phyloP scores from a whole-genome alignment of 2,329 filamentous ascomycete species.

The Phoma herbarum region DNA sequence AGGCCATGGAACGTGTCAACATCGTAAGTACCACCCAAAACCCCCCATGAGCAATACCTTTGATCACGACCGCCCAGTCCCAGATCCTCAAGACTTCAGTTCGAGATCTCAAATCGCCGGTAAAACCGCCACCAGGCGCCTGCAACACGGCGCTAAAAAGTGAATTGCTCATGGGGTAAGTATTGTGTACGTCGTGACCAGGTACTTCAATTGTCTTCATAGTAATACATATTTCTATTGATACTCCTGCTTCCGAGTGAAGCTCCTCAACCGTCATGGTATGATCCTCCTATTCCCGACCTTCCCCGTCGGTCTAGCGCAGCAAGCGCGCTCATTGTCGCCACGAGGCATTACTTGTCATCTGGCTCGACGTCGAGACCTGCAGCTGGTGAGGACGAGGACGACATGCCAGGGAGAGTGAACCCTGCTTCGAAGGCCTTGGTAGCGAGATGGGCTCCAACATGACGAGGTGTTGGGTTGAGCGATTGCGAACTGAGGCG shows the following conservation, averaged over 20 bases:
- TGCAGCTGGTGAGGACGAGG: neutral
- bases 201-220: neutral
- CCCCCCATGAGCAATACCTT: constrained; percentile 6
- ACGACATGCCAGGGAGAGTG: neutral
- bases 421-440: neutral
- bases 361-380: neutral
- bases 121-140: neutral
- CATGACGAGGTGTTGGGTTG: neutral
- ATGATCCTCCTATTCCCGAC: neutral
- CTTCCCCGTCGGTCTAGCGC: neutral
- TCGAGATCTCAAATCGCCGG: neutral
- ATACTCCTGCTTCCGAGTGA: neutral
- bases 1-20: neutral
- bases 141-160: neutral
- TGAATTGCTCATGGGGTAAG: neutral
- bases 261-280: neutral
- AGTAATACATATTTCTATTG: neutral
- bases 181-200: neutral
- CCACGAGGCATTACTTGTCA: too few relatives aligned
- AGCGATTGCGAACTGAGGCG: neutral
- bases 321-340: neutral
- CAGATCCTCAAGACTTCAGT: constrained; percentile 3
- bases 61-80: constrained; percentile 18
- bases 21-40: constrained; percentile 14
- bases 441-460: neutral